Conservation (phyloP, 2,329 filamentous ascomycete genomes). For the Aspergillus carbonarius region DNA sequence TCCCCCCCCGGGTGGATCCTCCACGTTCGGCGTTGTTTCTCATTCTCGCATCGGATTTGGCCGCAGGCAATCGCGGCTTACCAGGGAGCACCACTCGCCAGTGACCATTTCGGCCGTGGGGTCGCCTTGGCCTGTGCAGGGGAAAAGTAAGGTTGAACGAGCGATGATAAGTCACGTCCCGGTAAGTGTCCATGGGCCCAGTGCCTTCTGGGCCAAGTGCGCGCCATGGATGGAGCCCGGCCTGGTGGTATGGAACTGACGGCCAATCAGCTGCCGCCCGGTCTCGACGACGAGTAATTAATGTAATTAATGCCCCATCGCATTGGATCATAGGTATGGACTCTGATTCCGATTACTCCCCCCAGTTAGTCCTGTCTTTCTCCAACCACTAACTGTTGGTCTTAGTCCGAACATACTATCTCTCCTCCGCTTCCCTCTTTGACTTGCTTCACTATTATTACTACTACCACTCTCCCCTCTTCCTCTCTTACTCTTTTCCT, state of each 20-base stretch:
- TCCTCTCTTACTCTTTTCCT: background rate
- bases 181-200: background rate
- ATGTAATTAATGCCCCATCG: background rate
- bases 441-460: background rate
- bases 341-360: slow-evolving; percentile 6
- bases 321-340: slow-evolving; percentile 13
- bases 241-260: slow-evolving; percentile 4
- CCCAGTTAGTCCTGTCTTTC: slow-evolving; percentile 4
- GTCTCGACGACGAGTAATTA: background rate
- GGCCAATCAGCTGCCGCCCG: background rate
- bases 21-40: slow-evolving; percentile 12
- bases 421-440: slow-evolving; percentile 5
- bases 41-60: slow-evolving; percentile 17
- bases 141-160: background rate
- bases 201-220: background rate
- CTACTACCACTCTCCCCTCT: background rate
- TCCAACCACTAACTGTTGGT: slow-evolving; percentile 2
- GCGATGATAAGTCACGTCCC: background rate
- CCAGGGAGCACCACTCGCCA: background rate
- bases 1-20: slow-evolving; percentile 4
- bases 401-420: background rate
- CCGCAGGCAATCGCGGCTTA: slow-evolving; percentile 15
- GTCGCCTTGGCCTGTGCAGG: slow-evolving; percentile 3
- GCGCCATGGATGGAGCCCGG: background rate
- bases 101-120: background rate